A percentile compares a stretch with the other conserved stretches of the same genome.
Conservation (phyloP, 1,284 basidiomycete species). For the Leccinum discolor region DNA sequence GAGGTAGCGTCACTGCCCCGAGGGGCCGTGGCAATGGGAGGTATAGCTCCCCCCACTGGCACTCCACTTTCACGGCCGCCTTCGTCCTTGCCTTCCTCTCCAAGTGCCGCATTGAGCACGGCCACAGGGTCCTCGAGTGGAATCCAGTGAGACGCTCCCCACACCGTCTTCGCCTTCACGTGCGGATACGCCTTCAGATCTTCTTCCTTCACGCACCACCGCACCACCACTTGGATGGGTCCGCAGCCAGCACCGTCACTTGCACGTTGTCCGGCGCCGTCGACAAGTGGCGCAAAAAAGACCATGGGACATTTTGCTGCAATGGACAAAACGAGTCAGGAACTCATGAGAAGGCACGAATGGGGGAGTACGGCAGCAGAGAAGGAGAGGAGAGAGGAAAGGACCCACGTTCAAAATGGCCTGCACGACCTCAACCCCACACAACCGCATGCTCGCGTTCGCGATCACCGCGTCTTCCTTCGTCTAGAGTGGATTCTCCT, state of each 20-base stretch:
- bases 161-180: constrained; percentile 11
- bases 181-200: constrained; percentile 10
- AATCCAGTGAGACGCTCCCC: constrained; percentile 14
- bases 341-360: constrained; percentile 2
- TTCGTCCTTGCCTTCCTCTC: background rate
- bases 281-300: constrained; percentile 7
- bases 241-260: constrained; percentile 17
- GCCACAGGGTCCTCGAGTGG: constrained; percentile 7
- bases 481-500: background rate
- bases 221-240: constrained; percentile 17
- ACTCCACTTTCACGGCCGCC: background rate
- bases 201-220: constrained; percentile 1
- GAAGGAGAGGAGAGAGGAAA: background rate
- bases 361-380: constrained; percentile 6
- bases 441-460: background rate
- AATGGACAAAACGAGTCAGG: background rate
- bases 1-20: too few species aligned
- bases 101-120: constrained; percentile 13
- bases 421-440: constrained; percentile 3
- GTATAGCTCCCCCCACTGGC: too few species aligned
- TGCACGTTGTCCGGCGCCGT: constrained; percentile 14
- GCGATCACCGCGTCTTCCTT: constrained; percentile 1
- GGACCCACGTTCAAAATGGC: constrained; percentile 12
- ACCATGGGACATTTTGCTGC: constrained; percentile 20
- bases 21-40: too few species aligned